Percentiles rank a stretch among this genome's conserved stretches.
These are phyloP conservation scores for Penicillium paneum DNA, from an alignment of 2,329 filamentous ascomycete species.

Conservation along the genomic window DNA sequence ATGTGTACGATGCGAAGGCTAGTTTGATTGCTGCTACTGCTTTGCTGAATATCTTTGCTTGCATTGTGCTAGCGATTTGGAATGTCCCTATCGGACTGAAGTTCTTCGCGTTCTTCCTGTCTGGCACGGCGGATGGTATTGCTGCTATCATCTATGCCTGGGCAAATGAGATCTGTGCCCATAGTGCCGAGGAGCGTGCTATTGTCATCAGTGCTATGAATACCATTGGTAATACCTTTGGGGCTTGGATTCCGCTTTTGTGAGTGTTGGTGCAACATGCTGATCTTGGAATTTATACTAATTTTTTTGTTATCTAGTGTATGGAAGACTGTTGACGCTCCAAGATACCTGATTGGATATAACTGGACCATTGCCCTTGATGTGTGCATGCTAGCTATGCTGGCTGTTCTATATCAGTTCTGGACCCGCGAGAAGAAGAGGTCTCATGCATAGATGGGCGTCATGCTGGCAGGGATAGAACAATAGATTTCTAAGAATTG, in stretches of 20 bases:
- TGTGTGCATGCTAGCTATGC: constrained; percentile 27
- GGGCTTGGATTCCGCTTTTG: constrained; percentile 29
- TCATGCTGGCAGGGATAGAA: background rate
- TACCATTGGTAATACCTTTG: constrained; percentile 35
- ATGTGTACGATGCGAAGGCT: constrained; percentile 15
- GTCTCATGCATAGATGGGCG: background rate
- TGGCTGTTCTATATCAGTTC: constrained; percentile 17
- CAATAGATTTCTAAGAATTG: background rate
- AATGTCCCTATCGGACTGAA: constrained; percentile 17
- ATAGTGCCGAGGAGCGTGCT: constrained; percentile 32
- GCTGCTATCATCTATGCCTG: constrained; percentile 25
- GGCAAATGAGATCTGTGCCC: constrained; percentile 27
- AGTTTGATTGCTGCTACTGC: constrained; percentile 17
- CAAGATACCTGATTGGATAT: constrained; percentile 29
- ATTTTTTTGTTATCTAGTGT: constrained; percentile 11
- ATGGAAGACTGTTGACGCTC: constrained; percentile 30
- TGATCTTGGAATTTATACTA: background rate
- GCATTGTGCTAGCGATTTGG: constrained; percentile 18
- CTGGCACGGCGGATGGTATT: constrained; percentile 21
- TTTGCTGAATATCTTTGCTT: constrained; percentile 18
- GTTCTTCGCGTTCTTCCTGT: constrained; percentile 21
- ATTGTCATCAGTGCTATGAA: constrained; percentile 26
- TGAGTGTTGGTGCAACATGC: constrained; percentile 3
- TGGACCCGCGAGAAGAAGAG: constrained; percentile 17
- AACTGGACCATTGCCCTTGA: constrained; percentile 30